phyloP scores from a whole-genome alignment of 495 filamentous ascomycete species.

The Recurvomyces mirabilis region DNA sequence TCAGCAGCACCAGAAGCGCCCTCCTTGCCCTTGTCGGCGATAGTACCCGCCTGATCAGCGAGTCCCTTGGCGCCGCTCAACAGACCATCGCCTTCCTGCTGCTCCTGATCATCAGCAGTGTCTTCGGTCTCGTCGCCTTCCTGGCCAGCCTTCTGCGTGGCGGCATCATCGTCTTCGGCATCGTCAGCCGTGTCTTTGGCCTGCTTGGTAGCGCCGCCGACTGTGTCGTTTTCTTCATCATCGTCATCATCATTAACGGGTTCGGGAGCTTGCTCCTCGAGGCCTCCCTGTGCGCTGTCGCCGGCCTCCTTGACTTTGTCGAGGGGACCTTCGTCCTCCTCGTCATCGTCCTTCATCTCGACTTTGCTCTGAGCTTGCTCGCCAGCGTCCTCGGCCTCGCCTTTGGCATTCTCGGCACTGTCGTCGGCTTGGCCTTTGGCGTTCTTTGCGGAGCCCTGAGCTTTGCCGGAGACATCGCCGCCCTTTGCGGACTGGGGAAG shows the following conservation, averaged over 20 bases:
- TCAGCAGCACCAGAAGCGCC: constrained; percentile 26
- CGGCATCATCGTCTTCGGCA: constrained; percentile 20
- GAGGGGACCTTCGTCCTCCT: constrained; percentile 22
- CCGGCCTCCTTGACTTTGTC: constrained; percentile 29
- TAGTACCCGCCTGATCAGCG: constrained; percentile 17
- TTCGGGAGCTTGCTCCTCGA: constrained; percentile 29
- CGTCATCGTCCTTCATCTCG: constrained; percentile 19
- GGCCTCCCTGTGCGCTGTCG: constrained; percentile 24
- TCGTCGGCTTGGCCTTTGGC: constrained; percentile 19
- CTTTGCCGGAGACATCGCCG: constrained; percentile 13
- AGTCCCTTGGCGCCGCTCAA: constrained; percentile 19
- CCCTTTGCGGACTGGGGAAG: constrained; percentile 5
- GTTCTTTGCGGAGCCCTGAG: constrained; percentile 3
- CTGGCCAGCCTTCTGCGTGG: constrained; percentile 19
- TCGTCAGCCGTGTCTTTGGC: constrained; percentile 27
- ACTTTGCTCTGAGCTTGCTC: constrained; percentile 25
- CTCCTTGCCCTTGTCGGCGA: constrained; percentile 21
- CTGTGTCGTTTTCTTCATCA: constrained; percentile 12
- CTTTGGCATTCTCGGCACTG: constrained; percentile 18
- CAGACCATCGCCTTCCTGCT: constrained; percentile 17
- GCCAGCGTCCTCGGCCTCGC: constrained; percentile 19
- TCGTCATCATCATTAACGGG: constrained; percentile 29
- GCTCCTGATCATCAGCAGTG: constrained; percentile 13
- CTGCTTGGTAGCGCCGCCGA: constrained; percentile 18
- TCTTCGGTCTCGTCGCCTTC: constrained; percentile 17